These are phyloP conservation scores for Trypanosoma boissoni DNA, from an alignment of 208 protist genomes.

Conservation along the genomic window DNA sequence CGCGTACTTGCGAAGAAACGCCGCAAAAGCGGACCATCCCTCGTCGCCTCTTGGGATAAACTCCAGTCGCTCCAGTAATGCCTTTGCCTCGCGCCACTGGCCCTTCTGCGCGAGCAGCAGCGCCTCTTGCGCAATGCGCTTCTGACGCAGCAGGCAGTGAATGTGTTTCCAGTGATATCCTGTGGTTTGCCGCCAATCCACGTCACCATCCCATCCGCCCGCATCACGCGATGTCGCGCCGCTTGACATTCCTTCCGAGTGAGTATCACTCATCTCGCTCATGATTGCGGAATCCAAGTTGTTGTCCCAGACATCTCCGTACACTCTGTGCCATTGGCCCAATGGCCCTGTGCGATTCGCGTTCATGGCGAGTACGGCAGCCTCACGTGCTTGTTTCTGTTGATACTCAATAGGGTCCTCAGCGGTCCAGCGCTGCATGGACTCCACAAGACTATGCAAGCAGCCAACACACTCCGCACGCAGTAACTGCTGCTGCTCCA, in stretches of 20 bases:
- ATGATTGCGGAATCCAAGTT: conserved; percentile 4
- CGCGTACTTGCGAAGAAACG: conserved; percentile 69
- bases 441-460: conserved; percentile 55
- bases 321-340: conserved; percentile 14
- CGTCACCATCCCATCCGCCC: background rate
- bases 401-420: conserved; percentile 73
- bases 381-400: conserved; percentile 21
- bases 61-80: conserved; percentile 45
- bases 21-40: conserved; percentile 52
- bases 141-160: conserved; percentile 76
- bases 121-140: conserved; percentile 61
- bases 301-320: conserved; percentile 16
- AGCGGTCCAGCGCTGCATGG: conserved; percentile 70
- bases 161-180: conserved; percentile 89
- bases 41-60: conserved; percentile 34
- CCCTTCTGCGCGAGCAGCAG: conserved; percentile 54
- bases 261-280: too few relatives aligned
- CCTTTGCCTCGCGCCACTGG: conserved; percentile 68
- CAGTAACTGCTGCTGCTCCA: conserved; percentile 77
- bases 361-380: conserved; percentile 9
- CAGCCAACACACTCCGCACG: conserved; percentile 62
- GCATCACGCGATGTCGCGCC: conserved; percentile 2
- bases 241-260: background rate
- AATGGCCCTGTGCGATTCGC: too few relatives aligned
- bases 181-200: conserved; percentile 31